These are phyloP conservation scores for Acanthamoeba culbertsoni DNA, from an alignment of 208 protist species.

Conservation along the genomic window DNA sequence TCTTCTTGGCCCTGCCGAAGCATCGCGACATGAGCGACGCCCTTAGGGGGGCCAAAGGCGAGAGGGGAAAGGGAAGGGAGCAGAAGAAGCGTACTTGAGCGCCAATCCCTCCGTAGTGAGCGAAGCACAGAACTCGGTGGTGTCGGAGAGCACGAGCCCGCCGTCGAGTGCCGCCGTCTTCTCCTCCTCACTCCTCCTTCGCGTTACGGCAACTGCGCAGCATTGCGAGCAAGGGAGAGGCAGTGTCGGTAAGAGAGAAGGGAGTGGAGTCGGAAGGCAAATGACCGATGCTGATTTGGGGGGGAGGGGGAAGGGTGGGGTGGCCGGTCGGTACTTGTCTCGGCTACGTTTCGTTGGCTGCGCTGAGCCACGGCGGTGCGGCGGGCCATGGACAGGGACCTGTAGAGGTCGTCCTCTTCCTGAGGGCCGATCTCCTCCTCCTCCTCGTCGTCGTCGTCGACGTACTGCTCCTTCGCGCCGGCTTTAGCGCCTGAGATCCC, in stretches of 20 bases:
- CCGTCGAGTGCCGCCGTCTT: not conserved
- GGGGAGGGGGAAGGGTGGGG: not conserved
- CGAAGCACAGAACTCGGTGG: constrained; percentile 5
- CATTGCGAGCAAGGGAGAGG: too few species aligned
- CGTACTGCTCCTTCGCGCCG: not conserved
- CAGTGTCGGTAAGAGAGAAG: not conserved
- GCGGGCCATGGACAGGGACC: not conserved
- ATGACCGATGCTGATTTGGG: not conserved
- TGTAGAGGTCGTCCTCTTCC: constrained; percentile 40
- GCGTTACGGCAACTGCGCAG: not conserved
- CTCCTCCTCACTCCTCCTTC: not conserved
- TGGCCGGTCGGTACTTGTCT: not conserved
- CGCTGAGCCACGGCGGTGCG: not conserved
- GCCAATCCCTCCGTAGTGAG: not conserved
- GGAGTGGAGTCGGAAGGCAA: not conserved
- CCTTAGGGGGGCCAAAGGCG: too few species aligned
- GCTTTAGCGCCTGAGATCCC: not conserved
- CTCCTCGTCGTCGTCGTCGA: not conserved
- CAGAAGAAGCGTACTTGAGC: not conserved
- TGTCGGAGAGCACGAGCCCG: not conserved
- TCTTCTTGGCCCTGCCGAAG: not conserved
- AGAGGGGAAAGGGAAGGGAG: too few species aligned
- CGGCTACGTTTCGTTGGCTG: not conserved
- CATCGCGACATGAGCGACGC: too few species aligned
- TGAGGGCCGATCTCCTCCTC: too few species aligned